Conservation (phyloP, 1,139 yeast species). For the Zygoascus sp. region DNA sequence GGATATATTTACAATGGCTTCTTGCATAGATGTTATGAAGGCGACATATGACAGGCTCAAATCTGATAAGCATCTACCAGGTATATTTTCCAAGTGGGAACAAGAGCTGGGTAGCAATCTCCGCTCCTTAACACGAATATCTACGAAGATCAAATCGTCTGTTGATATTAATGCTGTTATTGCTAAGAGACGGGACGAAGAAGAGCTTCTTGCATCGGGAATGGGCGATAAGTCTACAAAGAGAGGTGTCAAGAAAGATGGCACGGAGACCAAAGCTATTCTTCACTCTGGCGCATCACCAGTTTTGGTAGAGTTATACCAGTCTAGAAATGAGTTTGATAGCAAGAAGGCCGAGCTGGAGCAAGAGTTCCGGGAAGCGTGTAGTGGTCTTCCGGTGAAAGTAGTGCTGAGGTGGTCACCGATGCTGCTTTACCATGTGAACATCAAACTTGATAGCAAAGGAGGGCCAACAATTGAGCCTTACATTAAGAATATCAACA, state of each 20-base stretch:
- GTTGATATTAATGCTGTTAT: slow-evolving; percentile 19
- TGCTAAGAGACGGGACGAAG: slow-evolving; percentile 12
- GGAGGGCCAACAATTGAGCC: slow-evolving; percentile 16
- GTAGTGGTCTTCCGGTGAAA: slow-evolving; percentile 20
- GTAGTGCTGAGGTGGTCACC: slow-evolving; percentile 36
- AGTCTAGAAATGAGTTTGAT: slow-evolving; percentile 22
- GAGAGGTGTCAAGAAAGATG: slow-evolving; percentile 16
- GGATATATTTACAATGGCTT: slow-evolving; percentile 44
- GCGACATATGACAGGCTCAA: slow-evolving; percentile 18
- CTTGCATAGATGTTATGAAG: slow-evolving; percentile 35
- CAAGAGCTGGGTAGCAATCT: slow-evolving; percentile 13
- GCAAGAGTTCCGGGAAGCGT: slow-evolving; percentile 17
- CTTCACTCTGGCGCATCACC: slow-evolving; percentile 25
- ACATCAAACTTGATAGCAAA: slow-evolving; percentile 18
- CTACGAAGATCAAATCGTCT: slow-evolving; percentile 18
- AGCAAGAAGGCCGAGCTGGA: slow-evolving; percentile 22
- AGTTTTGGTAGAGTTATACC: slow-evolving; percentile 25
- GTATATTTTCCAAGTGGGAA: slow-evolving; percentile 12
- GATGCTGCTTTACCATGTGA: slow-evolving; percentile 31
- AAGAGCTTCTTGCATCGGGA: slow-evolving; percentile 10
- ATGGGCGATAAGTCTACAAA: slow-evolving; percentile 5
- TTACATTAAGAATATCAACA: slow-evolving; percentile 13
- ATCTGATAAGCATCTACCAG: slow-evolving; percentile 3
- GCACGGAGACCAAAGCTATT: slow-evolving; percentile 20
- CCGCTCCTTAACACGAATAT: slow-evolving; percentile 14